Evolutionary conservation across 2,329 filamentous ascomycete species (phyloP).

Genomic region (Huntiella abstrusa): DNA sequence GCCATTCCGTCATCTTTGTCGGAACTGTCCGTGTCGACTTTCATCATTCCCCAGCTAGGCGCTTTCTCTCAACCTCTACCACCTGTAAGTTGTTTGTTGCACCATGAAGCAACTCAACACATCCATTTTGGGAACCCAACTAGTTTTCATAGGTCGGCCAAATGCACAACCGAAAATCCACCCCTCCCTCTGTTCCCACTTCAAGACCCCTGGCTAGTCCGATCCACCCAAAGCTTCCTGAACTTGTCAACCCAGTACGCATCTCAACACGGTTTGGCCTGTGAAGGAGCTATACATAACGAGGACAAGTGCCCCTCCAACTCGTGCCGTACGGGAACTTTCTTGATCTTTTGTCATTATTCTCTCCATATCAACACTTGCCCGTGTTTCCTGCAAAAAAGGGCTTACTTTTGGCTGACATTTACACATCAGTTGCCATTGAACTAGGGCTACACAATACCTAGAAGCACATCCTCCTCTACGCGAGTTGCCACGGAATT

Average conservation of each 20-base stretch:
- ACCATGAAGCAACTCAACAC: conserved; percentile 3
- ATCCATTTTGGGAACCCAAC: conserved; percentile 1
- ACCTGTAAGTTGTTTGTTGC: conserved; percentile 1
- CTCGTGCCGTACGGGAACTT: too few species aligned
- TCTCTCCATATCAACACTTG: background rate
- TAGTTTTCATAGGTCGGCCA: background rate
- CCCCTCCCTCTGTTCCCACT: conserved; percentile 1
- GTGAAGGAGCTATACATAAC: conserved; percentile 3
- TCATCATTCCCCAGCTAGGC: background rate
- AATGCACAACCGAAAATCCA: conserved; percentile 1
- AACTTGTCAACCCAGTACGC: background rate
- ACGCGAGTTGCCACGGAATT: conserved; percentile 10
- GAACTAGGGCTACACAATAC: background rate
- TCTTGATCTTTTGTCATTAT: background rate
- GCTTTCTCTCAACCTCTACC: background rate
- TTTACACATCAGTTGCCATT: background rate
- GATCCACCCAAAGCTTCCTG: background rate
- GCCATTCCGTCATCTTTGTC: too few species aligned
- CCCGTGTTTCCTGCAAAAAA: background rate
- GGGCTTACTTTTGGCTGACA: conserved; percentile 1
- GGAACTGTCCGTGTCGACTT: background rate
- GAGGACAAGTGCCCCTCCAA: background rate
- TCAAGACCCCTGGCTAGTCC: conserved; percentile 2
- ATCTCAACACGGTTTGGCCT: conserved; percentile 4
- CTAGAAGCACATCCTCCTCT: conserved; percentile 1